Conservation (phyloP, 441 rosid species). For the Jatropha podagrica region DNA sequence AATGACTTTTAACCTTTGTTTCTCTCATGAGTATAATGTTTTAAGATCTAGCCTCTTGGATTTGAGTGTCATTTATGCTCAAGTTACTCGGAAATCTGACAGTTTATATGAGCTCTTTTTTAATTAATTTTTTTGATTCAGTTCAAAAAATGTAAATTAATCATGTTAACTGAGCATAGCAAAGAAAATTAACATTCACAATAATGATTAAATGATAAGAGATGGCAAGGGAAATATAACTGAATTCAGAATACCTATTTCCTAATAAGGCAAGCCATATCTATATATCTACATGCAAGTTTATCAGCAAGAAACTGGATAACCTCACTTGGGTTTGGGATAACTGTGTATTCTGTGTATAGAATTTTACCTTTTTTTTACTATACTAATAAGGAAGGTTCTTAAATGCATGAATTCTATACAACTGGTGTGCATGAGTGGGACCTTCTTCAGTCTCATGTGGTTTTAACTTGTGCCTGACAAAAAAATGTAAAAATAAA, state of each 20-base stretch:
- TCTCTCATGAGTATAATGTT: background rate
- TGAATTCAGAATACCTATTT: background rate
- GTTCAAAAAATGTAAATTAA: conserved; percentile 1
- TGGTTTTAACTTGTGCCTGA: background rate
- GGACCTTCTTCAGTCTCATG: background rate
- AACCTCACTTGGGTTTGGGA: background rate
- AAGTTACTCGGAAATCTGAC: conserved; percentile 1
- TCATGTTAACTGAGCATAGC: background rate
- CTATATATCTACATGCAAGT: background rate
- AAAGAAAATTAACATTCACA: background rate
- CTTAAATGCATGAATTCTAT: background rate
- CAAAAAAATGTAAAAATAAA: too few relatives aligned
- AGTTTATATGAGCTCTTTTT: background rate
- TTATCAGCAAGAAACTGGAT: background rate
- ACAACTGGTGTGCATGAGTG: background rate
- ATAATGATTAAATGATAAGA: background rate
- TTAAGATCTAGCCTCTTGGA: conserved; percentile 1
- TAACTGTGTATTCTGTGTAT: background rate
- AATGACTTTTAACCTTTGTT: conserved; percentile 15
- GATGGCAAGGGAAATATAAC: background rate
- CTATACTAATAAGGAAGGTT: background rate
- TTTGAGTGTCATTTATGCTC: background rate
- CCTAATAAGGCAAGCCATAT: background rate
- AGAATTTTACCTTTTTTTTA: background rate
- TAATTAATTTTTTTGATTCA: background rate